Evolutionary conservation across 2,329 filamentous ascomycete genomes (phyloP), one percentile per base, ranked within the genome.

Genomic region (Aspergillus proliferans): DNA sequence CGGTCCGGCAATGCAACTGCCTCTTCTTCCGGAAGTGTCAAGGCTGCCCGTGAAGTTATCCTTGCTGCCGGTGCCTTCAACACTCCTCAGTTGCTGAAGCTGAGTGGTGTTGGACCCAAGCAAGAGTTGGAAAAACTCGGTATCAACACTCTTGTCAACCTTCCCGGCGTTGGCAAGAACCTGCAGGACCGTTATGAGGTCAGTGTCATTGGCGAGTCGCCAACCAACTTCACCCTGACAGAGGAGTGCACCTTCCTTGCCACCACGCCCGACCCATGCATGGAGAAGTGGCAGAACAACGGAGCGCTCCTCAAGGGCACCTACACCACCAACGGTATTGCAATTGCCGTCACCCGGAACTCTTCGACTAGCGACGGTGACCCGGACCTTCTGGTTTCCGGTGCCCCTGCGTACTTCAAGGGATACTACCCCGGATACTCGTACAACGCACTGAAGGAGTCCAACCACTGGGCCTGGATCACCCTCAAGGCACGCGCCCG

Each of bases 171-270:
- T 3, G 82, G 82, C 6, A 75, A 76, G 50, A 82, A 85, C 64
- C 72, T 86, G 14, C 71, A 82, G 49, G 82, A 86, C 58, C 79
- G 81, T 42, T 82, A 82, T 21, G 80, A 81, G 51, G 72, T 82
- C 26, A 71, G 74, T 1, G 70, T 77, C 46, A 70, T 78, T 12
- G 76, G 76, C 42, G 68, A 73, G 44, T 60, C 67, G 6, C 55
- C 62, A 4, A 61, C 58, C 6, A 64, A 69, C 48, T 67, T 70
- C 46, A 50, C 57, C 28, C 54, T 69, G 41, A 64, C 60, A 22
- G 47, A 52, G n/a, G 58, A 61, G 43, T 66, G 62, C 47, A 67
- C 63, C 0, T 64, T 65, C 46, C 47, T 59, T 50, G 50, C 56
- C 12, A 49, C 48, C 6, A 36, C 59, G 4, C 58, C 65, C 2